These are phyloP conservation scores for Pseudocercospora vitis DNA, from an alignment of 2,329 filamentous ascomycete species.

Conservation along the genomic window DNA sequence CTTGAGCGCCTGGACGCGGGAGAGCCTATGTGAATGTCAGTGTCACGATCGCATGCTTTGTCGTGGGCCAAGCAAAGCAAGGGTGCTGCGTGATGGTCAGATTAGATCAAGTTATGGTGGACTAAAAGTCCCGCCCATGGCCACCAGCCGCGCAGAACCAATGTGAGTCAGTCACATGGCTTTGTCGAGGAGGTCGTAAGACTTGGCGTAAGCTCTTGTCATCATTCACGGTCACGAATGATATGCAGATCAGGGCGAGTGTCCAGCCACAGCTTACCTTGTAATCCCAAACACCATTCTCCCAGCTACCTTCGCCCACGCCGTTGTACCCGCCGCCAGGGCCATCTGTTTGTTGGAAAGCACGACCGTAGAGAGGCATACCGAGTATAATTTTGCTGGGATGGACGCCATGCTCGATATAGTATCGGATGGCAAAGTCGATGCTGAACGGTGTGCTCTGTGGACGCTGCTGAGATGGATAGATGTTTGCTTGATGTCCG, in stretches of 20 bases:
- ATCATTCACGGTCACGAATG: no score
- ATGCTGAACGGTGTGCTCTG: constrained; percentile 76
- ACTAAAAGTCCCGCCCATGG: constrained; percentile 21
- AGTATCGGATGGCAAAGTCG: constrained; percentile 67
- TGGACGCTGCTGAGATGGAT: constrained; percentile 58
- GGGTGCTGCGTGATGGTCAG: constrained; percentile 30
- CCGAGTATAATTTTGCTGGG: constrained; percentile 78
- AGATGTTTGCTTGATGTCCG: constrained; percentile 81
- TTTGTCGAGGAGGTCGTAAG: constrained; percentile 17
- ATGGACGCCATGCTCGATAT: constrained; percentile 61
- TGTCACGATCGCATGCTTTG: neutral
- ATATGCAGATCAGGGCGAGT: neutral
- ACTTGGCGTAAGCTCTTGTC: constrained; percentile 28
- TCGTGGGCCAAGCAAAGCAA: neutral
- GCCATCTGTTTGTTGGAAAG: constrained; percentile 77
- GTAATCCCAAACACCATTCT: constrained; percentile 83
- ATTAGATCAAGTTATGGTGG: constrained; percentile 43
- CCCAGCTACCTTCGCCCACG: constrained; percentile 78
- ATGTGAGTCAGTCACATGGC: constrained; percentile 6
- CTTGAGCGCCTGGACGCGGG: constrained; percentile 65
- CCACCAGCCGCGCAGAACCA: constrained; percentile 8
- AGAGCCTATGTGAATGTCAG: constrained; percentile 51
- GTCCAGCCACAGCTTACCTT: constrained; percentile 51
- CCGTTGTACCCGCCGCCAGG: constrained; percentile 69
- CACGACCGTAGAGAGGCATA: constrained; percentile 88